Conservation (phyloP, 1,284 basidiomycete genomes). For the Coniferiporia weirii region DNA sequence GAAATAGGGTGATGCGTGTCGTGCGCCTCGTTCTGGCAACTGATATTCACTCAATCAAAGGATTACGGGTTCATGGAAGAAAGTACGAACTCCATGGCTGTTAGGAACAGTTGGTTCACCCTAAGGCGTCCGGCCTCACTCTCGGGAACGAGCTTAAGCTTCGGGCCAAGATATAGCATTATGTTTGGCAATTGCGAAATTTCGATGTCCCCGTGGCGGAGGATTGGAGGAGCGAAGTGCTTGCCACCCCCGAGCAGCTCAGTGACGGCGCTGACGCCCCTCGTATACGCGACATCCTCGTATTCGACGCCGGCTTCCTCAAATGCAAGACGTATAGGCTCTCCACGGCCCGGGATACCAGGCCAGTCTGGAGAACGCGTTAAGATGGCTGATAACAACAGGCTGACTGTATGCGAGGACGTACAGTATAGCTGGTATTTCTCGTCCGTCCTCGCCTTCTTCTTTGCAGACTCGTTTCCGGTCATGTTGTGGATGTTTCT, state of each 20-base stretch:
- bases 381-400: neutral
- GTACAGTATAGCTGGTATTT: neutral
- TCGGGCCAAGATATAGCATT: constrained; percentile 37
- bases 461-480: too few species aligned
- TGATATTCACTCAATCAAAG: neutral
- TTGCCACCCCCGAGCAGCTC: constrained; percentile 13
- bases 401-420: neutral
- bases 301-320: constrained; percentile 36
- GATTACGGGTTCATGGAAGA: neutral
- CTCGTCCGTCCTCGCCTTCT: neutral
- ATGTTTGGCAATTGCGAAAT: constrained; percentile 39
- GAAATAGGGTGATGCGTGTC: constrained; percentile 17
- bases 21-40: constrained; percentile 15
- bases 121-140: constrained; percentile 22
- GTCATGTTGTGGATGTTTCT: too few species aligned
- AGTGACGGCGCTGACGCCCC: constrained; percentile 18
- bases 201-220: constrained; percentile 25
- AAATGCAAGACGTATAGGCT: constrained; percentile 42
- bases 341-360: constrained; percentile 41
- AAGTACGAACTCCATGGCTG: constrained; percentile 27
- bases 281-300: constrained; percentile 26
- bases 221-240: constrained; percentile 35
- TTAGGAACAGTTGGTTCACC: constrained; percentile 32
- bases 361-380: constrained; percentile 23
- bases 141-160: constrained; percentile 32